Percentiles rank a stretch among this genome's conserved stretches.
Evolutionary conservation across 1,284 basidiomycete species (phyloP).

Genomic region (Apiotrichum mycotoxinovorans): DNA sequence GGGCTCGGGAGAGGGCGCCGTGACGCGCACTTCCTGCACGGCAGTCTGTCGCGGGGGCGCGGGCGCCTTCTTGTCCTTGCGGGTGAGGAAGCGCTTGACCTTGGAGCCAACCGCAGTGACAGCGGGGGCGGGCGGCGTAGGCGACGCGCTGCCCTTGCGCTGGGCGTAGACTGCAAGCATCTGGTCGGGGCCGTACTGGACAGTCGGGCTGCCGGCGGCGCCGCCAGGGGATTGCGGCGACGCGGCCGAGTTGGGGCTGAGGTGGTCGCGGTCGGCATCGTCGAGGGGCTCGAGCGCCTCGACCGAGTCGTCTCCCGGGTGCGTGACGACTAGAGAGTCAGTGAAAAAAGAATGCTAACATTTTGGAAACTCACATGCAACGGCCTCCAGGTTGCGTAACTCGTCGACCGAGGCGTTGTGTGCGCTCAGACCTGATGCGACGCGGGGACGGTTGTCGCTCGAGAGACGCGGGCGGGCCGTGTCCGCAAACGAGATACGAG

Average conservation of each 20-base stretch:
- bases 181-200: slow-evolving; percentile 47
- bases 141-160: slow-evolving; percentile 31
- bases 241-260: slow-evolving; percentile 1
- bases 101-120: slow-evolving; percentile 16
- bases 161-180: slow-evolving; percentile 51
- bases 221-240: slow-evolving; percentile 13
- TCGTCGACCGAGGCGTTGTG: slow-evolving; percentile 41
- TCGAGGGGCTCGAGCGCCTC: slow-evolving; percentile 19
- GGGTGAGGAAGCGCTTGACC: slow-evolving; percentile 24
- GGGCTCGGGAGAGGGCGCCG: slow-evolving; percentile 10
- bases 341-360: neutral
- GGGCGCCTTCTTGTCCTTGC: slow-evolving; percentile 19
- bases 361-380: neutral
- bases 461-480: slow-evolving; percentile 53
- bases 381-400: slow-evolving; percentile 43
- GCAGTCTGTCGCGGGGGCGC: neutral
- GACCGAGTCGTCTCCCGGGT: slow-evolving; percentile 22
- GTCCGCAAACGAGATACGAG: slow-evolving; percentile 48
- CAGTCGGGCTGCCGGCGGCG: slow-evolving; percentile 14
- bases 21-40: slow-evolving; percentile 1
- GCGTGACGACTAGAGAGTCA: slow-evolving; percentile 6
- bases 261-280: slow-evolving; percentile 10
- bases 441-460: slow-evolving; percentile 55
- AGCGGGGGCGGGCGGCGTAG: slow-evolving; percentile 12
- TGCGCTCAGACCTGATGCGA: slow-evolving; percentile 40